These are phyloP conservation scores for Eucalyptus camaldulensis DNA, from an alignment of 345 rosid species.

Conservation along the genomic window DNA sequence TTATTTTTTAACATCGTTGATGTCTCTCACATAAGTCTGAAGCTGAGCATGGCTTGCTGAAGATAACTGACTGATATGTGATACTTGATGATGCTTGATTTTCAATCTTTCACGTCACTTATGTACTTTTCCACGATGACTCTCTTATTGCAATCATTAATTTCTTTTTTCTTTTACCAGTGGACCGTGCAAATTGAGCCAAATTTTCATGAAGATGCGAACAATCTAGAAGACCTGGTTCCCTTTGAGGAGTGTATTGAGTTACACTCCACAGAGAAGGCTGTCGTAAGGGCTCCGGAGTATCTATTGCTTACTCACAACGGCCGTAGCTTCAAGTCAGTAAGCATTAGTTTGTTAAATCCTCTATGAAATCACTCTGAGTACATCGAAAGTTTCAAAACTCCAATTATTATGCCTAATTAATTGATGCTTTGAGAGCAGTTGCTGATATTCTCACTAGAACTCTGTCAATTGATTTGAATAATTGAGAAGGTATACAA, in stretches of 20 bases:
- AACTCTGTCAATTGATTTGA: neutral
- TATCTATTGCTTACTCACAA: constrained; percentile 84
- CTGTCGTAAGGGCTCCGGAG: constrained; percentile 71
- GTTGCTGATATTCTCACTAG: neutral
- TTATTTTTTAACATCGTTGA: neutral
- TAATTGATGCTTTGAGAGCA: neutral
- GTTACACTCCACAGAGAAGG: constrained; percentile 61
- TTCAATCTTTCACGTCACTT: neutral
- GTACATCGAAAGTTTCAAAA: neutral
- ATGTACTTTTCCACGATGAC: neutral
- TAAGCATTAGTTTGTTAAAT: constrained; percentile 8
- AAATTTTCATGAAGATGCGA: constrained; percentile 90
- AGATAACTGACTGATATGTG: neutral
- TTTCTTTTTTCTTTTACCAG: constrained; percentile 21
- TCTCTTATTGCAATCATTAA: constrained; percentile 1
- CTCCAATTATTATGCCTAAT: neutral
- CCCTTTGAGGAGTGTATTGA: constrained; percentile 92
- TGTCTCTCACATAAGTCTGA: neutral
- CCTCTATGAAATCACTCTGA: neutral
- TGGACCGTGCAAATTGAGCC: constrained; percentile 94
- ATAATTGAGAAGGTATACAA: neutral
- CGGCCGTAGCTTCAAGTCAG: constrained; percentile 94
- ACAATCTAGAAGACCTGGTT: constrained; percentile 80
- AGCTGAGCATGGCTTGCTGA: neutral
- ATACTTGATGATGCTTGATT: neutral